phyloP scores from a whole-genome alignment of 2,329 filamentous ascomycete species.

The Westerdykella ornata region DNA sequence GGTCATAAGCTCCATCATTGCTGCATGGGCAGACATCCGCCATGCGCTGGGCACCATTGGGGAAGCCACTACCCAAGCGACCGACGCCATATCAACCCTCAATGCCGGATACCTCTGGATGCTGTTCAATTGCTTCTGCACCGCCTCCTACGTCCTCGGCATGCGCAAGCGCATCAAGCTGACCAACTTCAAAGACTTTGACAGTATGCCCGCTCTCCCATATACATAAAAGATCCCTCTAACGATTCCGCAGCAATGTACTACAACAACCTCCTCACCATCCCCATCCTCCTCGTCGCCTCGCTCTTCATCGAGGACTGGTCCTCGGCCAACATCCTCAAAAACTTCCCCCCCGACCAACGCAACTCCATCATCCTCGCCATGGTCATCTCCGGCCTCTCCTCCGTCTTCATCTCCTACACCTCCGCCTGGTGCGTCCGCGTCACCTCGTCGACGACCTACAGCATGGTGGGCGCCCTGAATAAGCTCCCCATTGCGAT shows the following conservation, averaged over 20 bases:
- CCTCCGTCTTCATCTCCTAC: slow-evolving; percentile 92
- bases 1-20: slow-evolving; percentile 84
- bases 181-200: slow-evolving; percentile 97
- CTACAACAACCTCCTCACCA: slow-evolving; percentile 94
- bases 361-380: slow-evolving; percentile 72
- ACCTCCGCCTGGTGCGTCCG: slow-evolving; percentile 95
- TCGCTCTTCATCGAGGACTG: slow-evolving; percentile 81
- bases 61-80: slow-evolving; percentile 50
- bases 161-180: slow-evolving; percentile 97
- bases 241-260: slow-evolving; percentile 66
- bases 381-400: slow-evolving; percentile 86
- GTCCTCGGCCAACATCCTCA: slow-evolving; percentile 69
- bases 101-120: slow-evolving; percentile 95
- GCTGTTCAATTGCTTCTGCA: slow-evolving; percentile 88
- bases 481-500: slow-evolving; percentile 93
- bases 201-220: slow-evolving; percentile 58
- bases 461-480: slow-evolving; percentile 90
- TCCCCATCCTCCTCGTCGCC: slow-evolving; percentile 74
- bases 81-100: slow-evolving; percentile 70
- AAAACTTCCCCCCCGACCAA: slow-evolving; percentile 74
- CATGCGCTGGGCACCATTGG: slow-evolving; percentile 60
- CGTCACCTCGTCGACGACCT: slow-evolving; percentile 88
- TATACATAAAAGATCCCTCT: not conserved
- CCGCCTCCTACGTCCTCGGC: slow-evolving; percentile 72
- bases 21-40: slow-evolving; percentile 90